Percentiles rank a stretch among this genome's conserved stretches.
Conservation (phyloP, 2,329 filamentous ascomycete genomes). For the Colletotrichum musae region DNA sequence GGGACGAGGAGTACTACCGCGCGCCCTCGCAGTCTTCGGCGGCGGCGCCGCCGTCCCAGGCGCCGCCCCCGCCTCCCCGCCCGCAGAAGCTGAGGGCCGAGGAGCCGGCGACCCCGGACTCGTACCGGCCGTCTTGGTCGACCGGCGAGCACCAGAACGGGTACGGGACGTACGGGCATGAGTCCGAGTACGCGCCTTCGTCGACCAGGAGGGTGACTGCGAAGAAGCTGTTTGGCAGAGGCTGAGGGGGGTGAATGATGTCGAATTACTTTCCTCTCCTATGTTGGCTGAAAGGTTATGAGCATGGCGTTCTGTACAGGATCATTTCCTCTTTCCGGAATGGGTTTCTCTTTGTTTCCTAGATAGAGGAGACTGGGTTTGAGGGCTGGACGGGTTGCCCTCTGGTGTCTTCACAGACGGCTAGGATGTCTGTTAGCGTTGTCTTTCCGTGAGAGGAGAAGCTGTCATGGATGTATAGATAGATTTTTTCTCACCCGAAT, state of each 20-base stretch:
- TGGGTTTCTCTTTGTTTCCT: too few relatives aligned
- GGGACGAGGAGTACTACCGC: constrained; percentile 44
- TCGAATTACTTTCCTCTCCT: not conserved
- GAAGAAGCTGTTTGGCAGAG: constrained; percentile 42
- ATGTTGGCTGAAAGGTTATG: not conserved
- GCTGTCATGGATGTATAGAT: too few relatives aligned
- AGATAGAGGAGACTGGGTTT: too few relatives aligned
- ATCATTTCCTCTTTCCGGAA: too few relatives aligned
- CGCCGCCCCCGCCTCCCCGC: constrained; percentile 50
- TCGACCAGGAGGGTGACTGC: constrained; percentile 36
- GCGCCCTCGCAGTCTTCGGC: constrained; percentile 37
- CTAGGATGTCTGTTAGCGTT: too few relatives aligned
- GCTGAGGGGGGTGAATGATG: not conserved
- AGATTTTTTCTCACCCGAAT: too few relatives aligned
- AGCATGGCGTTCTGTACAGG: not conserved
- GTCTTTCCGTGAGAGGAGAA: too few relatives aligned
- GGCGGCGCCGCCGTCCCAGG: constrained; percentile 27
- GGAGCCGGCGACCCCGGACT: constrained; percentile 33
- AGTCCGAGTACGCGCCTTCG: constrained; percentile 24
- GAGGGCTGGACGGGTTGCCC: too few relatives aligned
- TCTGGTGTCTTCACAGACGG: too few relatives aligned
- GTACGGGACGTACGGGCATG: constrained; percentile 29
- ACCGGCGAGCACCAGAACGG: constrained; percentile 31
- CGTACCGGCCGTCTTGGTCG: constrained; percentile 22
- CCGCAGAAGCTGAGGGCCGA: constrained; percentile 51